Evolutionary conservation across 1,284 basidiomycete species (phyloP).

Genomic region (Fistulinella cinereoalba): DNA sequence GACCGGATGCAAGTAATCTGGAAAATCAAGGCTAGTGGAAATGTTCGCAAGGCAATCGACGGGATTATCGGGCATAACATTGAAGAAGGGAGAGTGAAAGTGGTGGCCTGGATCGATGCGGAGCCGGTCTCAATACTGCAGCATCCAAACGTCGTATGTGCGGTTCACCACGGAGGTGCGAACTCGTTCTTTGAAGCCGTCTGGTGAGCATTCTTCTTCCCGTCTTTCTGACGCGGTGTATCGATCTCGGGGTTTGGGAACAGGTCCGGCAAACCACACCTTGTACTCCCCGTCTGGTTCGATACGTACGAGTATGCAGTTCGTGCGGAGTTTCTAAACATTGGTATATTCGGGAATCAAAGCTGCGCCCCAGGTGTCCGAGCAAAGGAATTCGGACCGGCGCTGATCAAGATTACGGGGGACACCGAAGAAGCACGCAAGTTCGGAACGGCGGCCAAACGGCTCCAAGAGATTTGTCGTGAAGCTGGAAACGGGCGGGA

Average conservation of each 20-base stretch:
- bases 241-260: background rate
- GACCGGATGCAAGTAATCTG: background rate
- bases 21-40: background rate
- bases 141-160: slow-evolving; percentile 13
- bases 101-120: slow-evolving; percentile 9
- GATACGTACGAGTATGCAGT: slow-evolving; percentile 16
- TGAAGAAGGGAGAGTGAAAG: background rate
- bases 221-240: background rate
- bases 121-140: slow-evolving; percentile 14
- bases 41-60: background rate
- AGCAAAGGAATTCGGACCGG: background rate
- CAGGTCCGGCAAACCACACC: slow-evolving; percentile 9
- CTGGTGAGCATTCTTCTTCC: slow-evolving; percentile 3
- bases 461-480: slow-evolving; percentile 10
- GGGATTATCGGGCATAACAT: background rate
- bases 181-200: slow-evolving; percentile 17
- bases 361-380: background rate
- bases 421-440: slow-evolving; percentile 4
- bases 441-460: slow-evolving; percentile 6
- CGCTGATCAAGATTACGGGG: slow-evolving; percentile 1
- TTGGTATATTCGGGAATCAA: background rate
- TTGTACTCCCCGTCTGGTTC: slow-evolving; percentile 12
- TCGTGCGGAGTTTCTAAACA: slow-evolving; percentile 12
- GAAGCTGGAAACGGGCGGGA: slow-evolving; percentile 4
- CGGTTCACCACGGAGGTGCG: slow-evolving; percentile 15